Evolutionary conservation across 1,284 basidiomycete species (phyloP).

Genomic region (Trichosporon inkin): DNA sequence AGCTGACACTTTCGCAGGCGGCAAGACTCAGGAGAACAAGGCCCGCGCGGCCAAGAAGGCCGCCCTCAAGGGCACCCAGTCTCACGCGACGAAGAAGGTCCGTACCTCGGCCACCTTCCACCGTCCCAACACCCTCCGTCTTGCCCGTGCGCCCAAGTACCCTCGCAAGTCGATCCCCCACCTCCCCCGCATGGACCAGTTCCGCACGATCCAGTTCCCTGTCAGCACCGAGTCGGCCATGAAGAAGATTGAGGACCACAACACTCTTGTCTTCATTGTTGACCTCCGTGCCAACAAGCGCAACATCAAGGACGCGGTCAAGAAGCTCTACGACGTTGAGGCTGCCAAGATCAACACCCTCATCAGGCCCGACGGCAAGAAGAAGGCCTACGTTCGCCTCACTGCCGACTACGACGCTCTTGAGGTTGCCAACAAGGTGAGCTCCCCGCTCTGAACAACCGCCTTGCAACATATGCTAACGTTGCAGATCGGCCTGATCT

Average conservation of each 20-base stretch:
- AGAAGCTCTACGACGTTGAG: slow-evolving; percentile 98
- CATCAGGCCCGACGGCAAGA: slow-evolving; percentile 98
- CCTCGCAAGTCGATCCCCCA: slow-evolving; percentile 90
- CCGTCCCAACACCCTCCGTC: slow-evolving; percentile 89
- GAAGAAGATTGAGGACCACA: slow-evolving; percentile 98
- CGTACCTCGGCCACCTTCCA: slow-evolving; percentile 89
- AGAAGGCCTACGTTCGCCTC: slow-evolving; percentile 97
- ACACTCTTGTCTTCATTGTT: slow-evolving; percentile 97
- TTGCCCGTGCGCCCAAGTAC: slow-evolving; percentile 83
- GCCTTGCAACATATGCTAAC: neutral
- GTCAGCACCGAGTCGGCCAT: slow-evolving; percentile 59
- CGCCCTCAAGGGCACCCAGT: slow-evolving; percentile 79
- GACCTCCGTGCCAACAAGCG: slow-evolving; percentile 96
- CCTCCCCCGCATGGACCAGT: slow-evolving; percentile 96
- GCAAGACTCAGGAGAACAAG: slow-evolving; percentile 61
- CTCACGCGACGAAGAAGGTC: slow-evolving; percentile 74
- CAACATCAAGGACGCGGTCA: slow-evolving; percentile 97
- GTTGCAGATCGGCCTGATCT: slow-evolving; percentile 52
- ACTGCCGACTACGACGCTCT: slow-evolving; percentile 94
- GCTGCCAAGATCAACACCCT: slow-evolving; percentile 96
- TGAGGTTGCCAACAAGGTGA: slow-evolving; percentile 97
- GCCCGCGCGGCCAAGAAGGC: slow-evolving; percentile 96
- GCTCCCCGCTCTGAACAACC: slow-evolving; percentile 29
- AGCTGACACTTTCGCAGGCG: slow-evolving; percentile 26
- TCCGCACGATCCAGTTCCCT: slow-evolving; percentile 81